phyloP scores from a whole-genome alignment of 2,329 filamentous ascomycete genomes.

The Pyricularia sp. region DNA sequence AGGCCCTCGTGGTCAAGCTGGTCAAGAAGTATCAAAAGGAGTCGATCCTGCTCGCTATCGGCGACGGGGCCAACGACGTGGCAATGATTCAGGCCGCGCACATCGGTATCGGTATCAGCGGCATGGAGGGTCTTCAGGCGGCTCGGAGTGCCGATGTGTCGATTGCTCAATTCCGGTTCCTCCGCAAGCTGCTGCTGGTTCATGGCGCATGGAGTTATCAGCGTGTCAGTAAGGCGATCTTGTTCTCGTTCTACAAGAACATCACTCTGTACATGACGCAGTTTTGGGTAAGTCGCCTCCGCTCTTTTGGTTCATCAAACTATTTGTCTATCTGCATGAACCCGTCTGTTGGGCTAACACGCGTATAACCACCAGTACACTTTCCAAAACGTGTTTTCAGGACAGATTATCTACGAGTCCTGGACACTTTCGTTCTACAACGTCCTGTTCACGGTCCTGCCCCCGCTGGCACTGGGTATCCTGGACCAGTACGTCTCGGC shows the following conservation, averaged over 20 bases:
- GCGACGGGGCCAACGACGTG: constrained; percentile 97
- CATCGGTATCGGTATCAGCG: constrained; percentile 95
- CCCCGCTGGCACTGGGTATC: constrained; percentile 88
- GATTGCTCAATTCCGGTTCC: constrained; percentile 90
- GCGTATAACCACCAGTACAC: constrained; percentile 55
- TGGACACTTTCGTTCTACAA: constrained; percentile 99
- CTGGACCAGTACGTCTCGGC: constrained; percentile 97
- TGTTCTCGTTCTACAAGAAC: constrained; percentile 99
- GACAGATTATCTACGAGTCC: constrained; percentile 96
- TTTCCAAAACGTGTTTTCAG: constrained; percentile 97
- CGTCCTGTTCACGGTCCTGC: constrained; percentile 92
- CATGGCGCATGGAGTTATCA: constrained; percentile 98
- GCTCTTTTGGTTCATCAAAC: constrained; percentile 9
- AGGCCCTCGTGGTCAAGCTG: constrained; percentile 94
- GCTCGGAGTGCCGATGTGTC: constrained; percentile 92
- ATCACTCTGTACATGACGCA: constrained; percentile 98
- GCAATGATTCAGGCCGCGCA: constrained; percentile 99
- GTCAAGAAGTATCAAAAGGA: constrained; percentile 89
- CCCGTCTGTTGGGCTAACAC: constrained; percentile 10
- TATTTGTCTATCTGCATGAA: not conserved
- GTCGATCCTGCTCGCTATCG: constrained; percentile 86
- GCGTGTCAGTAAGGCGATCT: constrained; percentile 88
- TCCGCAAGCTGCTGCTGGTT: constrained; percentile 87
- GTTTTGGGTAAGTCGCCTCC: constrained; percentile 66
- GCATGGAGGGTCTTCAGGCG: constrained; percentile 92